A percentile compares a stretch with the other conserved stretches of the same genome.
These are phyloP conservation scores for Malus fusca DNA, from an alignment of 306 rosid species.

Conservation along the genomic window DNA sequence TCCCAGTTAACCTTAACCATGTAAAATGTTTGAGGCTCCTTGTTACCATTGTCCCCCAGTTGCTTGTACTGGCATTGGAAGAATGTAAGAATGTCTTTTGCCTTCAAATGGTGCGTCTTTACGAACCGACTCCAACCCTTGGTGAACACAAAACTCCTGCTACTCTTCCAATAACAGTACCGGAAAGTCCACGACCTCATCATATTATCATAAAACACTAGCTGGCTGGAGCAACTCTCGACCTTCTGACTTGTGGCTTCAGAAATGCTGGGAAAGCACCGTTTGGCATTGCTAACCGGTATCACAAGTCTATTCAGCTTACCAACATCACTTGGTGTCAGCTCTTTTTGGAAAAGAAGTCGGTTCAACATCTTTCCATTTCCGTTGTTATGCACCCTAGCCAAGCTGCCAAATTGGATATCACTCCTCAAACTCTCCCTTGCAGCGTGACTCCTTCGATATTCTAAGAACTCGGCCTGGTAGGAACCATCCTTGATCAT, in stretches of 20 bases:
- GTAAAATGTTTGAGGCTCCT: background rate
- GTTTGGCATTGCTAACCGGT: slow-evolving; percentile 20
- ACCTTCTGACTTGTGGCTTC: slow-evolving; percentile 1
- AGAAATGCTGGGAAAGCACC: slow-evolving; percentile 17
- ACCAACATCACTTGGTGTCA: slow-evolving; percentile 39
- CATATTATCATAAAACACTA: slow-evolving; percentile 38
- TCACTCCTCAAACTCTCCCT: background rate
- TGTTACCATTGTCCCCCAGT: background rate
- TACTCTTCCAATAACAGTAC: slow-evolving; percentile 70
- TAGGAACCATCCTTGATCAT: slow-evolving; percentile 36
- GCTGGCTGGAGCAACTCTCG: slow-evolving; percentile 13
- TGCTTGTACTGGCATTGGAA: slow-evolving; percentile 26
- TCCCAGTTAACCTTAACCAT: slow-evolving; percentile 29
- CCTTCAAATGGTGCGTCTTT: slow-evolving; percentile 40
- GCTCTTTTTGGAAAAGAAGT: slow-evolving; percentile 35
- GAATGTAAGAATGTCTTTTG: slow-evolving; percentile 44
- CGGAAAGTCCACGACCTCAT: slow-evolving; percentile 57
- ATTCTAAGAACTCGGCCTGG: slow-evolving; percentile 17
- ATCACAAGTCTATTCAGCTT: slow-evolving; percentile 38
- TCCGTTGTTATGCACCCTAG: background rate
- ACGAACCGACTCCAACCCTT: slow-evolving; percentile 69
- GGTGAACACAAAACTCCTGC: slow-evolving; percentile 63
- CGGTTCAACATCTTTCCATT: background rate
- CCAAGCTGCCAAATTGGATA: background rate
- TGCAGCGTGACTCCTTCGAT: background rate